Base-by-base conservation (phyloP, 805 yeast species). In the Spathaspora arborariae region DNA sequence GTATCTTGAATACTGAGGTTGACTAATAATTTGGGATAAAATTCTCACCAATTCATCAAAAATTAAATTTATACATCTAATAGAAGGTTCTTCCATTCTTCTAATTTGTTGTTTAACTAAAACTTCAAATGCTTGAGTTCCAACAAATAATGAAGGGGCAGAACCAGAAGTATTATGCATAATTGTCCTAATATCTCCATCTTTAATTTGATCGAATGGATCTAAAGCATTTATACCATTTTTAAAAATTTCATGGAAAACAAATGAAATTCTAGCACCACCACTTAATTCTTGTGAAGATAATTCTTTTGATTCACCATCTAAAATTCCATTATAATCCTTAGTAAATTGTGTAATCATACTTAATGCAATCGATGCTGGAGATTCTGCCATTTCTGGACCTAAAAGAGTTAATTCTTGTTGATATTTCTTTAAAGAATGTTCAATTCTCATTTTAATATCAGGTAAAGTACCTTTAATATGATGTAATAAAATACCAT, bases 121-220 rank as follows among this genome's bases (percentile, higher is more conserved):
- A 16, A 91, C 96, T 66, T 94, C 99, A 66, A 92, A 92, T 0
- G 97, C 97, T 58, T 89, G 94, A 8, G 98, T 92, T 20, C 98
- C 98, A 51, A 92, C 98, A 71, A 92, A 92, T 58, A 92, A 74
- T 4, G 97, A 88, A 11, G 99, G 98, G 1, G 98, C 83, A 27
- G 97, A 85, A 59, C 99, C 99, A 7, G 96, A 86, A 38, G 97
- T 87, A 67, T 92, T 92, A 74, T 94, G 92, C 85, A 92, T 85
- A 54, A 94, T 94, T 16, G 98, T 92, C 70, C 99, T 82, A 60
- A 92, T 92, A 65, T 92, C 99, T 24, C 88, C 84, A 63, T 92
- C 97, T 68, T 89, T 88, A 58, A 92, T 90, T 67, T 90, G 96
- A 63, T 92, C 97, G 65, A 89, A 94, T 43, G 99, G 99, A 66